These are phyloP conservation scores for Sporothrix brunneoviolacea DNA, from an alignment of 2,329 filamentous ascomycete genomes.

Conservation along the genomic window DNA sequence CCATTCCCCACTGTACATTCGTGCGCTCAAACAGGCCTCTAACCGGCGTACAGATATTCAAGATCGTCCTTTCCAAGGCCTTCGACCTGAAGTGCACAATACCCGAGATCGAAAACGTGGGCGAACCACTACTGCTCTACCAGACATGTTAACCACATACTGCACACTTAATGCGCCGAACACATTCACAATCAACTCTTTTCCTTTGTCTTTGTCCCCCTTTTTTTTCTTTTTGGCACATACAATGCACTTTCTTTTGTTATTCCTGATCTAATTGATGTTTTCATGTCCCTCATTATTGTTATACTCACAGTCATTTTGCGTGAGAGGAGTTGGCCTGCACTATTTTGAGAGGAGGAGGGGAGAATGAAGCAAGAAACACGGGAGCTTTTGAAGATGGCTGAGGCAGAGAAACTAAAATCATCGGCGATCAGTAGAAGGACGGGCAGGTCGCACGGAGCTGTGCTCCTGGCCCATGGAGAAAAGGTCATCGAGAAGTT, in stretches of 20 bases:
- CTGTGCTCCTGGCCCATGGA: too few species aligned
- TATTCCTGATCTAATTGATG: conserved; percentile 7
- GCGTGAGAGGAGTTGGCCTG: neutral
- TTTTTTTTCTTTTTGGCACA: neutral
- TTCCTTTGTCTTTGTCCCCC: conserved; percentile 1
- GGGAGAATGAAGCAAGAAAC: too few species aligned
- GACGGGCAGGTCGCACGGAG: neutral
- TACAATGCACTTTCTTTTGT: neutral
- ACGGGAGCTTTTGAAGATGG: too few species aligned
- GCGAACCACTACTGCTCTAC: conserved; percentile 90
- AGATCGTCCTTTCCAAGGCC: conserved; percentile 96
- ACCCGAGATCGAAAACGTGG: conserved; percentile 96
- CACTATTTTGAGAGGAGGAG: too few species aligned
- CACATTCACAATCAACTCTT: too few species aligned
- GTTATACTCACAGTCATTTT: neutral
- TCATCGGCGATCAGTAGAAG: neutral
- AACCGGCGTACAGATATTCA: conserved; percentile 71
- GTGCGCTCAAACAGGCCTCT: too few species aligned
- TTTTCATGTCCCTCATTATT: conserved; percentile 6
- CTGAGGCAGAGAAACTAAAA: too few species aligned
- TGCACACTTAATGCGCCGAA: neutral
- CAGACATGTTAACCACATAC: conserved; percentile 46
- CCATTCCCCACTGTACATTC: too few species aligned
- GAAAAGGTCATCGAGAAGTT: neutral
- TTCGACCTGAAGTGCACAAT: conserved; percentile 99